Evolutionary conservation across 2,329 filamentous ascomycete genomes (phyloP).

Genomic region (Cladosporium sphaerospermum): DNA sequence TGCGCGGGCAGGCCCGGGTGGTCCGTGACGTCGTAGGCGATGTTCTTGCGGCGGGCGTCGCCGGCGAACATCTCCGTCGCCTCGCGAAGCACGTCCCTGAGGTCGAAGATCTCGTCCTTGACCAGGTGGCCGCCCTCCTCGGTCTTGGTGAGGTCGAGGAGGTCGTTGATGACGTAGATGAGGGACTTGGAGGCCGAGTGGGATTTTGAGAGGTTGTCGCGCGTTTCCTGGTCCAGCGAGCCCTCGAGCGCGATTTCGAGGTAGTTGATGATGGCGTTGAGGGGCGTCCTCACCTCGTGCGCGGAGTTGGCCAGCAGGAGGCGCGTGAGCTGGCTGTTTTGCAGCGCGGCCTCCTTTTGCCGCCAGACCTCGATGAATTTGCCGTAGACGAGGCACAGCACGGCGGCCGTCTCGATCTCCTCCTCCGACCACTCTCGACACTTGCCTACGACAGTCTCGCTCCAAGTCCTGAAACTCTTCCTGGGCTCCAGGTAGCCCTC

Average conservation of each 20-base stretch:
- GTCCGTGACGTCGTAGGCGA: conserved; percentile 62
- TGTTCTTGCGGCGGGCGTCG: conserved; percentile 69
- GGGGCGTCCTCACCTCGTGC: conserved; percentile 81
- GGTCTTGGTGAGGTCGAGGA: conserved; percentile 80
- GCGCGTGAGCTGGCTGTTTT: conserved; percentile 73
- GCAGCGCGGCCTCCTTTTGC: conserved; percentile 77
- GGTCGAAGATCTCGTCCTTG: conserved; percentile 74
- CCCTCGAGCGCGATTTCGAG: conserved; percentile 86
- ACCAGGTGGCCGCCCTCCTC: conserved; percentile 74
- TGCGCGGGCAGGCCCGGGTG: conserved; percentile 62
- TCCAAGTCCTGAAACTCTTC: conserved; percentile 74
- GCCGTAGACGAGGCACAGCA: conserved; percentile 81
- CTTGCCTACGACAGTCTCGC: conserved; percentile 72
- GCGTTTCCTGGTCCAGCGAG: conserved; percentile 68
- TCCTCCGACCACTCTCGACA: conserved; percentile 85
- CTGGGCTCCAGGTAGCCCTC: conserved; percentile 69
- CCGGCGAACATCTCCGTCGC: conserved; percentile 67
- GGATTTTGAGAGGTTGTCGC: conserved; percentile 76
- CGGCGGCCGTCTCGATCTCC: conserved; percentile 81
- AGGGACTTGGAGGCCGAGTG: conserved; percentile 88
- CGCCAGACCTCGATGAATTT: conserved; percentile 90
- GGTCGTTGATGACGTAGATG: conserved; percentile 89
- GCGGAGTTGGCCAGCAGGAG: conserved; percentile 80
- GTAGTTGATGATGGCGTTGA: conserved; percentile 94
- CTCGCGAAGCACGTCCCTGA: conserved; percentile 65